Percentiles rank a stretch among this genome's conserved stretches.
Conservation (phyloP, 169 alveolate genomes). For the Cyclospora cayetanensis region DNA sequence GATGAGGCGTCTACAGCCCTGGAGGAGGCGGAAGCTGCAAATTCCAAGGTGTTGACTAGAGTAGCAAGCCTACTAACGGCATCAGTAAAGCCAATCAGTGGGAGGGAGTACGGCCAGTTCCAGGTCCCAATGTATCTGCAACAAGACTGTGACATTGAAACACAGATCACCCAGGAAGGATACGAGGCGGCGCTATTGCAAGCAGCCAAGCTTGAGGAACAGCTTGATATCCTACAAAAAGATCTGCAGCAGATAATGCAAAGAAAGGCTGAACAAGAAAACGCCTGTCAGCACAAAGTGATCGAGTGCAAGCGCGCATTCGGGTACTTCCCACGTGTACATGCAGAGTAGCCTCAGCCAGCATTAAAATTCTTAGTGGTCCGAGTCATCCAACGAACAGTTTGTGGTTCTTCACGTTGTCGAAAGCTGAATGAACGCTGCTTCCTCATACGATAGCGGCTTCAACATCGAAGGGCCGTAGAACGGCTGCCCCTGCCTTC, state of each 20-base stretch:
- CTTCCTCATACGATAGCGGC: too few species aligned
- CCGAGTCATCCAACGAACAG: too few species aligned
- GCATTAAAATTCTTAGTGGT: too few species aligned
- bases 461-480: too few species aligned
- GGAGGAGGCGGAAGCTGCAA: constrained; percentile 23
- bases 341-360: background rate
- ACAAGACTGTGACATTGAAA: background rate
- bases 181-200: constrained; percentile 31
- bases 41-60: background rate
- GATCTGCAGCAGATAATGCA: background rate
- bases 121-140: background rate
- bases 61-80: background rate
- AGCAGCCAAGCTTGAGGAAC: background rate
- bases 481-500: too few species aligned
- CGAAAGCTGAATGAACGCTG: too few species aligned
- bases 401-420: constrained; percentile 3
- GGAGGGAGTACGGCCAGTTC: background rate
- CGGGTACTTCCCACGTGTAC: constrained; percentile 28
- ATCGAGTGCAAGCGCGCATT: constrained; percentile 70
- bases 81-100: background rate
- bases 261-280: background rate
- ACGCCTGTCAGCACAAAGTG: background rate
- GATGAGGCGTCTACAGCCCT: background rate
- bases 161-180: background rate
- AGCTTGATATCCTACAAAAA: background rate